Evolutionary conservation across 345 rosid species (phyloP), one percentile per base, ranked within the genome.

Genomic region (Hypericum perforatum): DNA sequence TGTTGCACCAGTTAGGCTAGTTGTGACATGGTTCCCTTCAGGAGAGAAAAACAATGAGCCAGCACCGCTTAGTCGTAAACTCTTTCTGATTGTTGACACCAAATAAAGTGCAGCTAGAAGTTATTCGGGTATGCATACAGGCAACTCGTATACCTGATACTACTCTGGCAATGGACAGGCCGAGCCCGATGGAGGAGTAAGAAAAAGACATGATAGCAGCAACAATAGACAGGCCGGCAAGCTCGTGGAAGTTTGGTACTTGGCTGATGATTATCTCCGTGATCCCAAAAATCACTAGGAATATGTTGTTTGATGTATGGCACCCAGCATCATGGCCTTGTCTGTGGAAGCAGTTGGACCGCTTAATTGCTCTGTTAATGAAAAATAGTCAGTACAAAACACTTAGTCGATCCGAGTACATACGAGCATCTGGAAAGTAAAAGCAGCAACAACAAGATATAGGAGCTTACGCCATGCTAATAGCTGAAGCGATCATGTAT

Each of bases 401-500:
- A 22, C 32, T 22, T 22, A 1, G 32, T 4, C 4, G 32, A 4
- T 22, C 32, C 32, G 32, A 13, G 12, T 45, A 22, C 50, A 41
- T 14, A 13, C 4, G 43, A 2, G 22, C 6, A 39, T 58, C n/a
- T 13, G 9, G 7, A 52, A 40, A 11, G 50, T 12, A 47, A 9
- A 13, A 46, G 40, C 15, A n/a, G 0, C 16, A 10, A 9, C 8
- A 6, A 6, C 37, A 8, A 37, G 7, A 5, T 40, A 16, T 11
- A 41, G 43, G 8, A 0, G 39, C 95, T 84, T 76, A 90, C 97
- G 84, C 94, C 85, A 90, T 82, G 67, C 97, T 90, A 37, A 86
- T 82, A 9, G 97, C 84, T 9, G 91, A 85, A 39, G 97, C 86
- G 64, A 90, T 90, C n/a, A 94, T 90, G 67, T 86, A 90, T 41